Percentiles rank a stretch among this genome's conserved stretches.
phyloP scores from a whole-genome alignment of 306 rosid species.

The Citrullus colocynthis region DNA sequence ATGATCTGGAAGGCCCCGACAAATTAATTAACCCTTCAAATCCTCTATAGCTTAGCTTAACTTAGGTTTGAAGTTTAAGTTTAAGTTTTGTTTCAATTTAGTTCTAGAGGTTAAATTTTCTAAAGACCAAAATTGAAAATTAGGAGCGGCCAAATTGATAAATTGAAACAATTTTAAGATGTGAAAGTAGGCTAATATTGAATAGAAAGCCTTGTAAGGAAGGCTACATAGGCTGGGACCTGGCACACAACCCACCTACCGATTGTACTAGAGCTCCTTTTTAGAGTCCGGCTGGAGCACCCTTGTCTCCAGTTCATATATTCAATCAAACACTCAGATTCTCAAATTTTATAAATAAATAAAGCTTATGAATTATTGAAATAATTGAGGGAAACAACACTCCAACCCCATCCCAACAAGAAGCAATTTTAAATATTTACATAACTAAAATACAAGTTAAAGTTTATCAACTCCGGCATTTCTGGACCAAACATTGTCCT shows the following conservation, averaged over 20 bases:
- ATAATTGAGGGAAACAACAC: background rate
- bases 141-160: background rate
- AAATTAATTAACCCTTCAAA: too few relatives aligned
- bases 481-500: slow-evolving; percentile 4
- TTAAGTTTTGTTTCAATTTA: too few relatives aligned
- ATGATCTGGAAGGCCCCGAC: too few relatives aligned
- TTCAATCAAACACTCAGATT: background rate
- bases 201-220: background rate
- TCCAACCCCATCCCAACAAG: background rate
- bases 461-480: background rate
- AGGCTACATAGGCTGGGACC: background rate
- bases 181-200: background rate
- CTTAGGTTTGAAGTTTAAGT: too few relatives aligned
- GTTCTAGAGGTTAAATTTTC: too few relatives aligned
- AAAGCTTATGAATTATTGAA: background rate
- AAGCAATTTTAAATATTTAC: background rate
- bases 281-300: slow-evolving; percentile 1
- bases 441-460: background rate
- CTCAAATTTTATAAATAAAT: too few relatives aligned
- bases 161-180: background rate
- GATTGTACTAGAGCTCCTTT: slow-evolving; percentile 1
- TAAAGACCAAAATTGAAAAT: too few relatives aligned
- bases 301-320: background rate
- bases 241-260: background rate
- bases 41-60: too few relatives aligned